phyloP scores from a whole-genome alignment of 2,329 filamentous ascomycete species.

The Tolypocladium ophioglossoides region DNA sequence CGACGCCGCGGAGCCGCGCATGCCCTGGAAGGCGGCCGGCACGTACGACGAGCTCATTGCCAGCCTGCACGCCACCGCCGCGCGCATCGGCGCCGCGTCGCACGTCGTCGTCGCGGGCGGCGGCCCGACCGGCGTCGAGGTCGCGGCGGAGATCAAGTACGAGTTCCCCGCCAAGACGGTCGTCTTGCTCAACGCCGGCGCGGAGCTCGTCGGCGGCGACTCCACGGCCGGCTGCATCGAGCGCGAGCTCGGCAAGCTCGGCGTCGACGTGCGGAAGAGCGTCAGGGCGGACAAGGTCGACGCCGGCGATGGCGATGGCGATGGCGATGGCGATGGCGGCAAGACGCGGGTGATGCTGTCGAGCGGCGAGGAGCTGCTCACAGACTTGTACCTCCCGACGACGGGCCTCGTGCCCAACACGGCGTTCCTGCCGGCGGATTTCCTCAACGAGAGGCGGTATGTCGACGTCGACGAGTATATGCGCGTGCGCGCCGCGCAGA shows the following conservation, averaged over 20 bases:
- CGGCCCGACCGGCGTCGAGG: slow-evolving; percentile 45
- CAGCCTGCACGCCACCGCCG: slow-evolving; percentile 28
- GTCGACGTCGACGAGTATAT: slow-evolving; percentile 40
- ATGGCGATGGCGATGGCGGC: slow-evolving; percentile 29
- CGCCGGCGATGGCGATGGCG: slow-evolving; percentile 5
- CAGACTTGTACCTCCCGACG: slow-evolving; percentile 47
- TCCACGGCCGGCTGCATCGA: slow-evolving; percentile 28
- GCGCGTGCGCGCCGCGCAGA: slow-evolving; percentile 30
- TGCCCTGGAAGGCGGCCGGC: slow-evolving; percentile 43
- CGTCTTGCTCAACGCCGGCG: slow-evolving; percentile 31
- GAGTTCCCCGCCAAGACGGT: slow-evolving; percentile 40
- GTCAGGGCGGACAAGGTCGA: slow-evolving; percentile 27
- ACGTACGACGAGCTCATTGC: slow-evolving; percentile 32
- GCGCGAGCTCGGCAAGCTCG: slow-evolving; percentile 40
- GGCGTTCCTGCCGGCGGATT: slow-evolving; percentile 34
- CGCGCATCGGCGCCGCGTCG: slow-evolving; percentile 31
- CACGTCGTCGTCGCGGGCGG: slow-evolving; percentile 47
- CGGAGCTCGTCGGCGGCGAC: slow-evolving; percentile 34
- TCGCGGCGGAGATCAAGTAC: slow-evolving; percentile 42
- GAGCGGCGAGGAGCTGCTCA: slow-evolving; percentile 34
- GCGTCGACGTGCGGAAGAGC: slow-evolving; percentile 35
- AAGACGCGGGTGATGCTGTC: slow-evolving; percentile 38
- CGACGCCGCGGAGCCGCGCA: slow-evolving; percentile 23
- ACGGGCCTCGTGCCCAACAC: slow-evolving; percentile 45
- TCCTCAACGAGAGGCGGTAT: slow-evolving; percentile 33